Evolutionary conservation across 2,329 filamentous ascomycete species (phyloP).

Genomic region (Cladosporium sp.): DNA sequence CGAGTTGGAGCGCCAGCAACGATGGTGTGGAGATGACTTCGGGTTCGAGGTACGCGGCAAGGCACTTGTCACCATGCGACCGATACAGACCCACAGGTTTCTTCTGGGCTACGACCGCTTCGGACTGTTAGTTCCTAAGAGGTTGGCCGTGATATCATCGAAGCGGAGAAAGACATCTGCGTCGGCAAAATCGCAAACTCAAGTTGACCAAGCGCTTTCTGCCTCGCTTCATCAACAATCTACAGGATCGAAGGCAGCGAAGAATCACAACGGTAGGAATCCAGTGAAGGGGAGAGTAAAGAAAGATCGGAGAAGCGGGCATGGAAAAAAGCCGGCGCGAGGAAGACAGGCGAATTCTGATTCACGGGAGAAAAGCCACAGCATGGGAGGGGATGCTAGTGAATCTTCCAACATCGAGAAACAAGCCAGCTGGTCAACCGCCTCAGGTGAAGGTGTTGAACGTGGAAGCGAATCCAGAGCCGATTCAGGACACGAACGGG

Average conservation of each 20-base stretch:
- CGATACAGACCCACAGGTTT: background rate
- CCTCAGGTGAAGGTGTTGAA: background rate
- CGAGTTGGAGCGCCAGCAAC: constrained; percentile 1
- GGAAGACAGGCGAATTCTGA: background rate
- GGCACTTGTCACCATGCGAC: background rate
- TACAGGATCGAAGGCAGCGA: background rate
- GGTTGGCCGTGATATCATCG: background rate
- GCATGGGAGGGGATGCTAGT: background rate
- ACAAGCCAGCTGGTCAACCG: background rate
- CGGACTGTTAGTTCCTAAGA: background rate
- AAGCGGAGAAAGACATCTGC: background rate
- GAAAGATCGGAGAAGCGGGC: background rate
- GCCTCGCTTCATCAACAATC: background rate
- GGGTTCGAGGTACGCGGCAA: constrained; percentile 2
- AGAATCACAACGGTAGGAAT: background rate
- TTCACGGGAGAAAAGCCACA: background rate
- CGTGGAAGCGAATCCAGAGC: background rate
- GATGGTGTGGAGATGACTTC: constrained; percentile 2
- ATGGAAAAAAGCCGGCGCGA: background rate
- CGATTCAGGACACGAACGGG: background rate
- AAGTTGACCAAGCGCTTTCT: background rate
- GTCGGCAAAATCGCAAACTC: background rate
- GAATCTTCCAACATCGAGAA: background rate
- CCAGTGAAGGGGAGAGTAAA: background rate
- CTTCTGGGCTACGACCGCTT: constrained; percentile 1